Evolutionary conservation across 306 rosid genomes (phyloP), one percentile per base, ranked within the genome.

Genomic region (Medicago arabica): DNA sequence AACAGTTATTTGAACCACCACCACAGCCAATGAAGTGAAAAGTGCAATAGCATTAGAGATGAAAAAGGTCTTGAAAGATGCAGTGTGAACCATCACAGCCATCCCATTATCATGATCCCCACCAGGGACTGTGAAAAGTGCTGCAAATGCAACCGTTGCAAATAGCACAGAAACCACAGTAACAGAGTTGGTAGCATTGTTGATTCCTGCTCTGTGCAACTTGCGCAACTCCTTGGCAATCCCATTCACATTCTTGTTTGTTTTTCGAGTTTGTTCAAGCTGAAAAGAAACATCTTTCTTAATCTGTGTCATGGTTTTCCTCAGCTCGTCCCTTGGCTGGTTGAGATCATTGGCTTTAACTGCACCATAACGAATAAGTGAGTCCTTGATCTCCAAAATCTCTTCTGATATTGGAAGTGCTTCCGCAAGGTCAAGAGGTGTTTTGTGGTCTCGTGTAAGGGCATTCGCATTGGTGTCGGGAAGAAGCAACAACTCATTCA

Each of bases 141-240:
- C 98, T 1, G 98, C 87, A 36, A 94, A 91, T 3, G 98, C 97
- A 69, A 90, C 94, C 2, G 97, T 86, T 39, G 96, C 95, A 72
- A 91, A 90, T 77, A 94, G 96, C 28, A 88, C 91, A 5, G 98
- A 93, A 9, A 91, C 98, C 67, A 94, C 43, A 0, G 97, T 94
- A 70, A 94, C 97, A 3, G 98, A 87, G 85, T 94, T 91, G 25
- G 94, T 86, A 18, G 98, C 94, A 53, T 85, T 94, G 84, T 86
- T 87, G 83, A 94, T 82, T 61, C 97, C 98, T 4, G 59, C 91
- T 47, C 88, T 85, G 61, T 91, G 98, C 58, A 94, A 81, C 79
- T 86, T 90, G 4, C 85, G 86, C 6, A 94, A 86, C 81, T 89
- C 95, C 28, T 86, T 79, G 74, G 93, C 97, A 21, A 94, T 94